A percentile compares a stretch with the other conserved stretches of the same genome.
phyloP scores from a whole-genome alignment of 768 basidiomycete genomes.

The Suillus ampliporus region DNA sequence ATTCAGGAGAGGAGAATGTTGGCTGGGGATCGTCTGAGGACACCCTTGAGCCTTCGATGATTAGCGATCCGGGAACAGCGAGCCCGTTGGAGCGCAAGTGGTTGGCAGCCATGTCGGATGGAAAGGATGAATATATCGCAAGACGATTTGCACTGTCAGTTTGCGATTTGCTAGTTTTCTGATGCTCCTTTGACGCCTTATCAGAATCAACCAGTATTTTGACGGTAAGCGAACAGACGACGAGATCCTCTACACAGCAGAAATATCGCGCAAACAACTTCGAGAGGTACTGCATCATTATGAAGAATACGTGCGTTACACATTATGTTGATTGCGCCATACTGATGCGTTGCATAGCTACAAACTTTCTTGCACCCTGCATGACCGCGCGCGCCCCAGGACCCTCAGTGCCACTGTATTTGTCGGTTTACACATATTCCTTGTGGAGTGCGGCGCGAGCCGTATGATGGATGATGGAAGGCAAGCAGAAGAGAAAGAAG shows the following conservation, averaged over 20 bases:
- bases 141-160: constrained; percentile 81
- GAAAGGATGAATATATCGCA: constrained; percentile 71
- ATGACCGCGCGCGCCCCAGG: constrained; percentile 11
- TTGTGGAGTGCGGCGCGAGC: neutral
- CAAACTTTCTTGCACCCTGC: constrained; percentile 53
- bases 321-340: neutral
- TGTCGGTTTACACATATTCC: neutral
- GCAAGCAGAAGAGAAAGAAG: neutral
- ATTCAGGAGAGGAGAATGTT: constrained; percentile 50
- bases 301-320: constrained; percentile 79
- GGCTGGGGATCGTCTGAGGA: constrained; percentile 58
- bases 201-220: constrained; percentile 90
- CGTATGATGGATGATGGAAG: neutral
- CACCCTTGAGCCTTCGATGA: constrained; percentile 63
- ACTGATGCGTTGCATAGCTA: constrained; percentile 34
- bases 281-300: constrained; percentile 85
- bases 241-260: constrained; percentile 90
- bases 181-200: neutral
- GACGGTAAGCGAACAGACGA: constrained; percentile 92
- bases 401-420: neutral
- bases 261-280: constrained; percentile 83
- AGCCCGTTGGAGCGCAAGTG: constrained; percentile 80
- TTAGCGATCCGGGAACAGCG: constrained; percentile 82
- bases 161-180: constrained; percentile 7
- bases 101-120: constrained; percentile 90